phyloP scores from a whole-genome alignment of 306 rosid genomes.

The Inga oerstediana region DNA sequence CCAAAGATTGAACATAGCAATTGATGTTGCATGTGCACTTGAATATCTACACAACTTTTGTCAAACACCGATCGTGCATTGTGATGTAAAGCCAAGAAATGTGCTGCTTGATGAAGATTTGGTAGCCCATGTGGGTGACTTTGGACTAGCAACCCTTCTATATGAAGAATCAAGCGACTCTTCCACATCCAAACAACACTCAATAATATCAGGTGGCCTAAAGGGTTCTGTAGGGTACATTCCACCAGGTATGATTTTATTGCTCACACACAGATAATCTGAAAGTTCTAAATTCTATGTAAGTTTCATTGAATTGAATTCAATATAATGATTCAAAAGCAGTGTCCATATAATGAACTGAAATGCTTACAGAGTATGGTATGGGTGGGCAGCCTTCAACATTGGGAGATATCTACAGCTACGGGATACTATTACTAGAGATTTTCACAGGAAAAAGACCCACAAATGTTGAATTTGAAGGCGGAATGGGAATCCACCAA shows the following conservation, averaged over 20 bases:
- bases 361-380: too few species aligned
- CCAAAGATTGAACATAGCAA: slow-evolving; percentile 37
- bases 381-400: too few species aligned
- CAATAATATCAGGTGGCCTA: background rate
- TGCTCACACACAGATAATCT: too few species aligned
- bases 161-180: slow-evolving; percentile 23
- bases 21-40: slow-evolving; percentile 50
- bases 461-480: slow-evolving; percentile 43
- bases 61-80: slow-evolving; percentile 39
- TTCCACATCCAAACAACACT: slow-evolving; percentile 6
- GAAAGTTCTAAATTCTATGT: too few species aligned
- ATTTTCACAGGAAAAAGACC: slow-evolving; percentile 49
- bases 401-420: too few species aligned
- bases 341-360: too few species aligned
- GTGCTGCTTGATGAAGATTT: slow-evolving; percentile 39
- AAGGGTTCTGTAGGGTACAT: slow-evolving; percentile 46
- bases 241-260: slow-evolving; percentile 35
- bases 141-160: slow-evolving; percentile 34
- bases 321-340: too few species aligned
- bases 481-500: slow-evolving; percentile 29
- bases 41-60: slow-evolving; percentile 42
- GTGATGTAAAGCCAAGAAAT: slow-evolving; percentile 44
- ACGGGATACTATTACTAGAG: too few species aligned
- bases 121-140: slow-evolving; percentile 40
- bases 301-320: background rate